These are phyloP conservation scores for Scortechinia acanthostroma DNA, from an alignment of 2,329 filamentous ascomycete species.

Conservation along the genomic window DNA sequence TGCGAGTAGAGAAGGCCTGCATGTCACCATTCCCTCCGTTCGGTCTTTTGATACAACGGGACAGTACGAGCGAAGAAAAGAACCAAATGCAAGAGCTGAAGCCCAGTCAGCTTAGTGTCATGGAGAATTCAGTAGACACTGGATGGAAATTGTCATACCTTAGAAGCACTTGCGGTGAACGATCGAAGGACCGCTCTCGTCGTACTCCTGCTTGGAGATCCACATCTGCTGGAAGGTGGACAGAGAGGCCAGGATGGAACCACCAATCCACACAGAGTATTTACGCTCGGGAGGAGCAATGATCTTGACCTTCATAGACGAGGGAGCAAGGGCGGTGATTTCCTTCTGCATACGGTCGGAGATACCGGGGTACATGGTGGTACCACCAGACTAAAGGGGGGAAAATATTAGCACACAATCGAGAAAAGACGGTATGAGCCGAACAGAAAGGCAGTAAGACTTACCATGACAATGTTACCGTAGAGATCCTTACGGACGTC, in stretches of 20 bases:
- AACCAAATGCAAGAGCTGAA: not conserved
- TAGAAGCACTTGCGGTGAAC: constrained; percentile 99
- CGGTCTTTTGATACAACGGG: constrained; percentile 1
- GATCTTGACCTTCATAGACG: constrained; percentile 99
- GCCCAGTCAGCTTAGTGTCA: constrained; percentile 43
- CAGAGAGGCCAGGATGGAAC: constrained; percentile 97
- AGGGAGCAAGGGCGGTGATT: constrained; percentile 97
- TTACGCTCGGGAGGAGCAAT: constrained; percentile 99
- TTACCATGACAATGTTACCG: constrained; percentile 99
- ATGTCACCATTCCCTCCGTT: not conserved
- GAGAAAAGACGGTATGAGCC: constrained; percentile 17
- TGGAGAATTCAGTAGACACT: constrained; percentile 99
- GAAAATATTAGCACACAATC: constrained; percentile 30
- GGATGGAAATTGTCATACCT: constrained; percentile 69
- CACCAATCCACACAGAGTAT: constrained; percentile 99
- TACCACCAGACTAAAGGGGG: constrained; percentile 90
- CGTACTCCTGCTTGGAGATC: constrained; percentile 99
- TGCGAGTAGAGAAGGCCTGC: not conserved
- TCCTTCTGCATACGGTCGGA: constrained; percentile 99
- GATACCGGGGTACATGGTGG: constrained; percentile 99
- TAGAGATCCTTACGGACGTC: constrained; percentile 99
- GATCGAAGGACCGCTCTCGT: constrained; percentile 98
- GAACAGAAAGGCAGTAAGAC: constrained; percentile 4
- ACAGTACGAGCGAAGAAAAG: not conserved
- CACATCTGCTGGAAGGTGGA: constrained; percentile 99